A percentile compares a stretch with the other conserved stretches of the same genome.
These are phyloP conservation scores for Cadophora luteo-olivacea DNA, from an alignment of 2,329 filamentous ascomycete genomes.

Conservation along the genomic window DNA sequence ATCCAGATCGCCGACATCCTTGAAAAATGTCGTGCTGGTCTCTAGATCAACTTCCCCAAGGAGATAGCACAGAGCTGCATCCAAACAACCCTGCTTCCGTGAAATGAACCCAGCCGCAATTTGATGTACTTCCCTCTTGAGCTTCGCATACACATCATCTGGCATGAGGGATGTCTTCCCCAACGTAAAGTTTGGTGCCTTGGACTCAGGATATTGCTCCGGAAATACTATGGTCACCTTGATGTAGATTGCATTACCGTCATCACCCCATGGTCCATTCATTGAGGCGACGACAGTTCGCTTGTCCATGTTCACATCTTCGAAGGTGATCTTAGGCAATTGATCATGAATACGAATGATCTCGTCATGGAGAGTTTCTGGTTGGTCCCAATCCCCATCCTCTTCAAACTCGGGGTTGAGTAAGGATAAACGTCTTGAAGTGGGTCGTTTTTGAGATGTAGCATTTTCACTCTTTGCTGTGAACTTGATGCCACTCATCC, in stretches of 20 bases:
- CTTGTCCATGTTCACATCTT: conserved; percentile 68
- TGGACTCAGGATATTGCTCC: conserved; percentile 62
- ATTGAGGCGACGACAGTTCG: conserved; percentile 65
- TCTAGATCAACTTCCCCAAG: conserved; percentile 68
- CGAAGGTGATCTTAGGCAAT: conserved; percentile 69
- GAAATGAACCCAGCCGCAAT: conserved; percentile 62
- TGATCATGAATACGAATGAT: conserved; percentile 66
- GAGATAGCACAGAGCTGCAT: conserved; percentile 67
- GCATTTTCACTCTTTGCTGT: conserved; percentile 46
- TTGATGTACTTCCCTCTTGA: conserved; percentile 62
- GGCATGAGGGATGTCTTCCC: conserved; percentile 69
- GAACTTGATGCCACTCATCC: conserved; percentile 74
- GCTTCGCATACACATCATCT: conserved; percentile 57
- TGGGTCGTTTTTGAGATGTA: conserved; percentile 32
- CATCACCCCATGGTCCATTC: conserved; percentile 67
- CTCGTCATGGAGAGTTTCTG: conserved; percentile 68
- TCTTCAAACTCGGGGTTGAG: conserved; percentile 44
- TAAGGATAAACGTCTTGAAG: conserved; percentile 42
- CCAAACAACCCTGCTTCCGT: conserved; percentile 66
- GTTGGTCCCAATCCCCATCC: conserved; percentile 60
- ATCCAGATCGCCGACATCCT: conserved; percentile 63
- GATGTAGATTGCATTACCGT: conserved; percentile 64
- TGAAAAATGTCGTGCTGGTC: conserved; percentile 66
- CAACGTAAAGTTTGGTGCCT: conserved; percentile 63
- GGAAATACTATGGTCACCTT: conserved; percentile 68